Percentiles rank a stretch among this genome's conserved stretches.
Conservation (phyloP, 306 rosid genomes). For the barrel medic (Medicago truncatula) region DNA sequence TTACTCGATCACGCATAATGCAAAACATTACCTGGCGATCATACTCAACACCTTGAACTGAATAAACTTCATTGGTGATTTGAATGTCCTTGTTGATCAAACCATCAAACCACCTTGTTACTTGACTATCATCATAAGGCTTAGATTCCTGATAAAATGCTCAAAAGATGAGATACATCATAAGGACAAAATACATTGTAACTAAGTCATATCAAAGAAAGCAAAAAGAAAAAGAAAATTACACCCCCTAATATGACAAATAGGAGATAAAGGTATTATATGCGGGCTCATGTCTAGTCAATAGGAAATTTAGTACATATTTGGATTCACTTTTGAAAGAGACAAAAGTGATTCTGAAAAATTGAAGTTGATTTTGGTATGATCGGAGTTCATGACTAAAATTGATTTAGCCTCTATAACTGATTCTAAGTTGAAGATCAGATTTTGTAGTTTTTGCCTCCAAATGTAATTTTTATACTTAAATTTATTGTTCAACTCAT, state of each 20-base stretch:
- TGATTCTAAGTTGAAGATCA: too few relatives aligned
- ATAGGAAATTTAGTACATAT: not conserved
- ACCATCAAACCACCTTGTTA: constrained; percentile 84
- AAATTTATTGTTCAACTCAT: too few relatives aligned
- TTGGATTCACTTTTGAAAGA: too few relatives aligned
- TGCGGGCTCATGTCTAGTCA: not conserved
- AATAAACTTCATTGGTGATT: constrained; percentile 84
- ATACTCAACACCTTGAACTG: constrained; percentile 77
- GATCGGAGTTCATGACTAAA: too few relatives aligned
- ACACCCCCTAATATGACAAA: not conserved
- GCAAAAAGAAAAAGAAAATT: not conserved
- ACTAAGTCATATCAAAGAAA: constrained; percentile 14
- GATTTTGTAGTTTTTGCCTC: too few relatives aligned
- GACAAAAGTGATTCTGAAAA: too few relatives aligned
- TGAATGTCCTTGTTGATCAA: constrained; percentile 64
- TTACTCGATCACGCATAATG: not conserved
- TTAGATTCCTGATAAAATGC: constrained; percentile 57
- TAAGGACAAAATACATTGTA: not conserved
- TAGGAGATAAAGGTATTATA: not conserved
- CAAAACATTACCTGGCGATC: constrained; percentile 77
- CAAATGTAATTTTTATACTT: too few relatives aligned
- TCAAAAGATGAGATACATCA: constrained; percentile 32
- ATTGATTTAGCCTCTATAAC: too few relatives aligned
- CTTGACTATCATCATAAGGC: constrained; percentile 45
- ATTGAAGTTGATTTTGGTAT: too few relatives aligned